phyloP scores from a whole-genome alignment of 164 flowering plant genomes.

The Tinospora cordifolia region DNA sequence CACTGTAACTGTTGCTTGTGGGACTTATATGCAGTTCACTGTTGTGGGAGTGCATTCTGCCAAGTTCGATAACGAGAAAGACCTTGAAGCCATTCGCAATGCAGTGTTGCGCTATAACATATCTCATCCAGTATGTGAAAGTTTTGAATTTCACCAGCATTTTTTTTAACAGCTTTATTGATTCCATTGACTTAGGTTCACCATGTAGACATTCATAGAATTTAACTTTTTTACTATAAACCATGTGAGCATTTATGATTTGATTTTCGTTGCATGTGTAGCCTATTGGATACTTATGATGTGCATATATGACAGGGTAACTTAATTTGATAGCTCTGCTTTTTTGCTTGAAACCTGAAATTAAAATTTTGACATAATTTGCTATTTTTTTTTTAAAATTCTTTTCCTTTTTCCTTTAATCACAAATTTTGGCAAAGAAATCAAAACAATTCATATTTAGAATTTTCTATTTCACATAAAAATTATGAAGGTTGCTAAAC shows the following conservation, averaged over 20 bases:
- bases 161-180: background rate
- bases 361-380: no score
- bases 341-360: no score
- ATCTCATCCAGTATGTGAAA: slow-evolving; percentile 72
- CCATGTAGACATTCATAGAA: background rate
- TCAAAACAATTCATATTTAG: background rate
- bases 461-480: no score
- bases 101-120: slow-evolving; percentile 84
- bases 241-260: no score
- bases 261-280: no score
- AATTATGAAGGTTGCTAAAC: no score
- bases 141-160: background rate
- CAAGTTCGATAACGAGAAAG: slow-evolving; percentile 94
- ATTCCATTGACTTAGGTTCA: background rate
- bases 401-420: no score
- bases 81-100: slow-evolving; percentile 87
- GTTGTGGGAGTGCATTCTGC: slow-evolving; percentile 99
- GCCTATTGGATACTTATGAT: background rate
- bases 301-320: background rate
- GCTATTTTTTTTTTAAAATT: no score
- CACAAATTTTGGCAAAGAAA: background rate
- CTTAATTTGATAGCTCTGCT: no score
- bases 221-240: background rate
- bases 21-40: slow-evolving; percentile 46
- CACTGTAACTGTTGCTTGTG: background rate